These are phyloP conservation scores for Lasiosphaeria hispida DNA, from an alignment of 495 filamentous ascomycete genomes.

Conservation along the genomic window DNA sequence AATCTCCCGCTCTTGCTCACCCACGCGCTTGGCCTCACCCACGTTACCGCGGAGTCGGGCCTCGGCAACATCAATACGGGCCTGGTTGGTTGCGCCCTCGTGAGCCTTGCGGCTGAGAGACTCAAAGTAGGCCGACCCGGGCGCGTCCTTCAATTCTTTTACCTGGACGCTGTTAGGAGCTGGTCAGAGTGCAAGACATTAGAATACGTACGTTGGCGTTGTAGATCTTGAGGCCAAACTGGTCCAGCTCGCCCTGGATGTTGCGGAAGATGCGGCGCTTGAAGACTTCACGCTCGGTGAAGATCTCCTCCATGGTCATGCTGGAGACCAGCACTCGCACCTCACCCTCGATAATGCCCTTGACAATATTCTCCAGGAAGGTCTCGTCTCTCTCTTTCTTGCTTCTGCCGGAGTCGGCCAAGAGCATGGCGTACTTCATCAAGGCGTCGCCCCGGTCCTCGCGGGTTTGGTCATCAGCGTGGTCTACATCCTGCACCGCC, in stretches of 20 bases:
- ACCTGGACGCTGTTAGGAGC: conserved; percentile 70
- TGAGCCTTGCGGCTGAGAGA: conserved; percentile 76
- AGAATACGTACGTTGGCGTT: conserved; percentile 60
- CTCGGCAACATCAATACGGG: conserved; percentile 57
- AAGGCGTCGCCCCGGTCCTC: conserved; percentile 55
- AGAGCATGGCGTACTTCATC: conserved; percentile 72
- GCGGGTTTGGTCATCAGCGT: conserved; percentile 15
- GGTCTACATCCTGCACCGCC: conserved; percentile 9
- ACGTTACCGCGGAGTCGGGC: conserved; percentile 75
- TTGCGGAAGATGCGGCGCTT: conserved; percentile 74
- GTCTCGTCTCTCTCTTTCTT: conserved; percentile 41
- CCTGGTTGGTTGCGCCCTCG: conserved; percentile 78
- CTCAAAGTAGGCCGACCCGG: conserved; percentile 73
- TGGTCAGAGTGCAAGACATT: conserved; percentile 19
- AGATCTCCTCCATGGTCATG: conserved; percentile 88
- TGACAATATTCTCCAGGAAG: conserved; percentile 83
- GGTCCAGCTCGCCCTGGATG: conserved; percentile 70
- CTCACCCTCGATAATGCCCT: conserved; percentile 86
- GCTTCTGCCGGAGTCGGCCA: conserved; percentile 59
- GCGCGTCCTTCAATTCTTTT: conserved; percentile 79
- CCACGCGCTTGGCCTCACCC: conserved; percentile 73
- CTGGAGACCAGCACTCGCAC: conserved; percentile 71
- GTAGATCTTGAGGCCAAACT: conserved; percentile 73
- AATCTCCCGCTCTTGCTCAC: conserved; percentile 74
- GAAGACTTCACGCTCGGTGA: conserved; percentile 75